phyloP scores from a whole-genome alignment of 1,284 basidiomycete genomes.

The Cronartium ribicola region DNA sequence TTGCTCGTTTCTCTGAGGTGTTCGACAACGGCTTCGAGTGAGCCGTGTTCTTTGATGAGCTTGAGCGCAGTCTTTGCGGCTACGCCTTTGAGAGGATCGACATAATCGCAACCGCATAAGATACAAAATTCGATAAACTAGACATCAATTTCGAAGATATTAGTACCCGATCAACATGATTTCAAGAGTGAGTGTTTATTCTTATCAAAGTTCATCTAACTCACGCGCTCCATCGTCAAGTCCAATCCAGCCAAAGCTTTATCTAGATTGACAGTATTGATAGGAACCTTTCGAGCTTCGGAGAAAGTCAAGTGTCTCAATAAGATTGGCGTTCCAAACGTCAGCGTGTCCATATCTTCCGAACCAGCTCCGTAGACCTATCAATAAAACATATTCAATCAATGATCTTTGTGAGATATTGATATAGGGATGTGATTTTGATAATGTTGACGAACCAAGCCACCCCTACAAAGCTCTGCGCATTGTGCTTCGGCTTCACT shows the following conservation, averaged over 20 bases:
- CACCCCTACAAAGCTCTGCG: constrained; percentile 89
- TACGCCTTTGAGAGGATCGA: constrained; percentile 90
- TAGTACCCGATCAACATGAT: background rate
- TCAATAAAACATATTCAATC: background rate
- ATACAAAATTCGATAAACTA: constrained; percentile 97
- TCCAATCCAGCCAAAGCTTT: constrained; percentile 79
- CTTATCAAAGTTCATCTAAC: constrained; percentile 17
- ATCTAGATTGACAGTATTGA: constrained; percentile 81
- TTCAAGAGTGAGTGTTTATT: background rate
- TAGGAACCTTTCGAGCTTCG: constrained; percentile 98
- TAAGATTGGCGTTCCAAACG: constrained; percentile 85
- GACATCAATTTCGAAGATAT: too few relatives aligned
- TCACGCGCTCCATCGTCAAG: constrained; percentile 84
- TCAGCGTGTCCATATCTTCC: constrained; percentile 99
- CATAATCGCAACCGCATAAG: constrained; percentile 94
- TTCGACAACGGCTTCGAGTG: constrained; percentile 72
- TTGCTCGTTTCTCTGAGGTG: constrained; percentile 71
- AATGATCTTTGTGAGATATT: background rate
- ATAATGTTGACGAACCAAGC: constrained; percentile 51
- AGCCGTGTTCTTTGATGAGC: constrained; percentile 79
- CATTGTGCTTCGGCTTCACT: constrained; percentile 99
- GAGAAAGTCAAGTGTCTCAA: constrained; percentile 95
- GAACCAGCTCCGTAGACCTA: constrained; percentile 94
- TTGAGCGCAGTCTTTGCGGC: constrained; percentile 95
- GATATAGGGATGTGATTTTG: background rate